phyloP scores from a whole-genome alignment of 2,329 filamentous ascomycete species.

The Aspergillus sp. region DNA sequence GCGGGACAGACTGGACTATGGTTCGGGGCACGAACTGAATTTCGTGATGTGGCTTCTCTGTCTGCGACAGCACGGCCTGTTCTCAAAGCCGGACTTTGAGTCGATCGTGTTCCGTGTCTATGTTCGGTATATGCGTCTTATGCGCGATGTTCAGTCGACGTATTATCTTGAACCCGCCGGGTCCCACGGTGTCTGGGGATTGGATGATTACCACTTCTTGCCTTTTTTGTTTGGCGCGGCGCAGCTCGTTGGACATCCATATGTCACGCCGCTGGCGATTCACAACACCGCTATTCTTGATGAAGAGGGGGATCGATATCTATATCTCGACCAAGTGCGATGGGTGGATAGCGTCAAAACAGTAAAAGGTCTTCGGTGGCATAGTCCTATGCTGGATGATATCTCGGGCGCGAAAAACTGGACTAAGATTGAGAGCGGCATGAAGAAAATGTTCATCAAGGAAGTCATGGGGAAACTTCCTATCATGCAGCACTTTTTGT shows the following conservation, averaged over 20 bases:
- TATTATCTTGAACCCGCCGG: constrained; percentile 98
- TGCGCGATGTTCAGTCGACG: constrained; percentile 83
- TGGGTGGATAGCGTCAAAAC: constrained; percentile 98
- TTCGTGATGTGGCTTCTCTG: constrained; percentile 97
- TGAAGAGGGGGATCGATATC: constrained; percentile 76
- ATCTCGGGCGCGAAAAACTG: constrained; percentile 88
- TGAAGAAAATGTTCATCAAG: constrained; percentile 94
- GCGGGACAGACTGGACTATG: constrained; percentile 85
- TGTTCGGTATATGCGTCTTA: constrained; percentile 75
- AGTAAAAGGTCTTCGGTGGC: constrained; percentile 91
- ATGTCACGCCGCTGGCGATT: constrained; percentile 74
- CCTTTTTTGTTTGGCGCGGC: constrained; percentile 94
- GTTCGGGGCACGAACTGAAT: constrained; percentile 95
- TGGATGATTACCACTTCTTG: constrained; percentile 96
- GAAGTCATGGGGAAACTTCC: constrained; percentile 92
- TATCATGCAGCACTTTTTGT: constrained; percentile 98
- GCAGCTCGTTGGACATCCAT: constrained; percentile 82
- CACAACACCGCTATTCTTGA: constrained; percentile 87
- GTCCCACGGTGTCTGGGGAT: constrained; percentile 95
- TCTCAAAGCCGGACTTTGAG: constrained; percentile 67
- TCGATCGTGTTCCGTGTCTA: constrained; percentile 77
- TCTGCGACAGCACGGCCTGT: constrained; percentile 72
- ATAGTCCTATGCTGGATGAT: constrained; percentile 97
- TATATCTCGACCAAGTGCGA: constrained; percentile 88
- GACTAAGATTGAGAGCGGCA: constrained; percentile 89